Base-by-base conservation (phyloP, 192 early-diverging fungal species). In the Coemansia asiatica region DNA sequence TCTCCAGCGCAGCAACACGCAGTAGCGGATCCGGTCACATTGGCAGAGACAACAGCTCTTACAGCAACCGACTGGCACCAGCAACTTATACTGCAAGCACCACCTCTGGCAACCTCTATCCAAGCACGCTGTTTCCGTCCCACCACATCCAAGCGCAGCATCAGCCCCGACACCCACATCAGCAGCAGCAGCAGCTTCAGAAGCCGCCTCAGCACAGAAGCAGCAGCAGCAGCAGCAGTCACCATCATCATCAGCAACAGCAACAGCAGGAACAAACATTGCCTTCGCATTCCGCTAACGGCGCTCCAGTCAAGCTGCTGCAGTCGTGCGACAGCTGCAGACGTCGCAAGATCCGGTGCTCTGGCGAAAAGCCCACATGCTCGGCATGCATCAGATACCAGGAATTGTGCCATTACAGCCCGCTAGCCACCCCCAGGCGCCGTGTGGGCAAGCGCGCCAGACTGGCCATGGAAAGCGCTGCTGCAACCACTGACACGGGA, bases 321-420 rank as follows among this genome's bases (percentile, higher is more conserved):
- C 77, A 75, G 31, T 80, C 82, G 22, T 84, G 82, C 62, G 82
- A 84, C 29, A 75, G 69, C 67, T 84, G 82, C 63, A 64, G 82
- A 16, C 31, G 72, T 28, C 74, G 78, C 55, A 84, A 84, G 25
- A 80, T 80, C 53, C 65, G 73, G 38, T 84, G 82, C 61, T 80
- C 73, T 0, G 82, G 82, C 13, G 77, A 77, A 31, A 76, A 77
- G 55, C 82, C 82, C 12, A 65, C 54, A n/a, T 84, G 82, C 68
- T 73, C 78, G 51, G 68, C 77, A 27, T 84, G 82, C 28, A 60
- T 73, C 8, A 38, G 79, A 44, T 74, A 75, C 61, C 74, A 80
- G 64, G 77, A 76, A 61, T 25, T 51, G 7, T 84, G 82, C 74
- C 76, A 80, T 47, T 84, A 84, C 68, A 84, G 82, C 19, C 79